Base-by-base conservation (phyloP, 805 yeast genomes). In the Millerago galiae region DNA sequence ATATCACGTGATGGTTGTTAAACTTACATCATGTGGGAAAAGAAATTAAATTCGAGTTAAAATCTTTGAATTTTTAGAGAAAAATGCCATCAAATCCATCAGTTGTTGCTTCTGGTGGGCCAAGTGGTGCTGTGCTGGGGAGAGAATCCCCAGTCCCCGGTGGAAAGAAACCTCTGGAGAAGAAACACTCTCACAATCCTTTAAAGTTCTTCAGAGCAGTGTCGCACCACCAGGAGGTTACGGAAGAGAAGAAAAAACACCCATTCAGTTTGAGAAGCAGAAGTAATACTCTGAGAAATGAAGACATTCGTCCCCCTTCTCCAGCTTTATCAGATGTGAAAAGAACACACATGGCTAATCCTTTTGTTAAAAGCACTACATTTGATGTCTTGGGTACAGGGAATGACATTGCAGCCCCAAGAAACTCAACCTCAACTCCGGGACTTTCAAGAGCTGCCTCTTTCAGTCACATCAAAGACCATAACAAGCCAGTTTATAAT, bases 401-500 rank as follows among this genome's bases (percentile, higher is more conserved):
- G 13, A 24, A 51, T 11, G 56, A 52, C 12, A 50, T 59, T 27
- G 56, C 61, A 1, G 50, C 60, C 15, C 50, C 61, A 30, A 48
- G 60, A 43, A 47, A 37, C 35, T 38, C 34, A 17, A 41, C 41
- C 12, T 24, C 42, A 5, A 29, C 39, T 33, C 44, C 44, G 4
- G 16, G 32, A 9, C 27, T 45, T 2, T 46, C 50, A 13, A 44
- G 48, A 36, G 38, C 48, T 8, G 32, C 46, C 6, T 41, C 50
- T 7, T 35, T 43, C 34, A 43, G 31, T 16, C 32, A 32, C 27
- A 11, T n/a, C 26, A 33, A 25, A 37, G 41, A 27, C 9, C 41
- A 38, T 11, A 38, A 38, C 27, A 38, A 38, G 13, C 41, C 28
- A 6, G 16, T 40, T 2, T 81, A 80, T 59, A 81, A 81, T 52